Conservation (phyloP, 495 filamentous ascomycete species). For the Parathielavia appendiculata region DNA sequence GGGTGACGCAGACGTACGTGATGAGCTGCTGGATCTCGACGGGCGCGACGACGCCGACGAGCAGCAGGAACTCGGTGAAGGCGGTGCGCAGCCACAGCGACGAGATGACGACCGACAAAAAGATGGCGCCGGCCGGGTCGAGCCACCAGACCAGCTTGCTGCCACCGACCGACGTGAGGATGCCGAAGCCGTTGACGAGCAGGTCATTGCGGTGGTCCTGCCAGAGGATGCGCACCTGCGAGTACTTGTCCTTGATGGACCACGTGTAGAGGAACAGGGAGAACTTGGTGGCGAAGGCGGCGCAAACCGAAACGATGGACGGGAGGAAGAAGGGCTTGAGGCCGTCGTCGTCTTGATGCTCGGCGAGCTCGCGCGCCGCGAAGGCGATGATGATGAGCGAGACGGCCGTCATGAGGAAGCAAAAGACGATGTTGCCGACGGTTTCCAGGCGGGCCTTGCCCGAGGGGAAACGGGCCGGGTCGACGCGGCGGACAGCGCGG, state of each 20-base stretch:
- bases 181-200: slow-evolving; percentile 85
- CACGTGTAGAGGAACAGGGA: slow-evolving; percentile 86
- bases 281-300: slow-evolving; percentile 82
- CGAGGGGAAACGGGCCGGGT: slow-evolving; percentile 83
- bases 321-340: slow-evolving; percentile 69
- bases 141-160: slow-evolving; percentile 90
- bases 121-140: slow-evolving; percentile 85
- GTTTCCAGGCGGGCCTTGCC: slow-evolving; percentile 96
- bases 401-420: slow-evolving; percentile 91
- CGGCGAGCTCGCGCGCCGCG: slow-evolving; percentile 62
- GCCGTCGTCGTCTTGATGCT: slow-evolving; percentile 42
- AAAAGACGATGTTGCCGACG: slow-evolving; percentile 94
- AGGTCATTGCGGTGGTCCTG: slow-evolving; percentile 86
- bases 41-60: slow-evolving; percentile 83
- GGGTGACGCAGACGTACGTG: slow-evolving; percentile 95
- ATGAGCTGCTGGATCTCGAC: slow-evolving; percentile 87
- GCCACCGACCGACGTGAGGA: slow-evolving; percentile 82
- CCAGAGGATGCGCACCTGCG: slow-evolving; percentile 88
- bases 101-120: slow-evolving; percentile 71
- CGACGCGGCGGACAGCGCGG: slow-evolving; percentile 82
- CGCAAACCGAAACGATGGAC: slow-evolving; percentile 78
- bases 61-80: slow-evolving; percentile 80
- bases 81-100: slow-evolving; percentile 78
- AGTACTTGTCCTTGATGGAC: slow-evolving; percentile 78
- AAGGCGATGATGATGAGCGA: slow-evolving; percentile 88